Base-by-base conservation (phyloP, 192 early-diverging fungal species). In the Backusella mclennaniae region DNA sequence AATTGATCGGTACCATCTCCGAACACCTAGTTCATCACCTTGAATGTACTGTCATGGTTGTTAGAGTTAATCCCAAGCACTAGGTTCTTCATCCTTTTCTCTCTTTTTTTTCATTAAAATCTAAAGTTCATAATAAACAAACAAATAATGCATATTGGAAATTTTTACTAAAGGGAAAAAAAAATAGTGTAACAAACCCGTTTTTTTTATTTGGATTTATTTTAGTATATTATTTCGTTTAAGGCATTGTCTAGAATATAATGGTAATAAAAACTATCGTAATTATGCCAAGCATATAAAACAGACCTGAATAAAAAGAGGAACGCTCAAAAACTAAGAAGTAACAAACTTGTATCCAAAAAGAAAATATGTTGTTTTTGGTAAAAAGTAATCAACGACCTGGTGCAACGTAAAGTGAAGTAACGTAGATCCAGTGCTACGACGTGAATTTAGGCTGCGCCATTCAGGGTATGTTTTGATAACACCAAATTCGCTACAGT, bases 1-100 rank as follows among this genome's bases (percentile, higher is more conserved):
- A 71, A 49, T 19, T 71, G 14, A 49, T 9, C 15, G 70, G 42
- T 19, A 44, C 42, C 15, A 49, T 41, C 23, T 71, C 70, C 11
- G 70, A 71, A 49, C 12, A 71, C 39, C 70, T 71, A 35, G 23
- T 41, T 17, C 23, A 71, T 49, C 70, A 71, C 14, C 42, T 71
- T 44, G 39, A 44, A 17, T 71, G 44, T 11, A 46, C 70, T 23
- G 70, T 71, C 31, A 71, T 71, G 41, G 15, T 71, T 4, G 70
- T 71, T 8, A 39, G 41, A 68, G 23, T 63, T 12, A 23, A 63
- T 63, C 26, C 11, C 6, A 63, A 63, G 26, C 11, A 63, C 8
- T 63, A 63, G n/a, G n/a, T 3, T 4, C 7, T 63, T 63, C 19
- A 59, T 59, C 6, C 11, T 29, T 59, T 59, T 26, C 12, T n/a